These are phyloP conservation scores for Trichoderma lentiforme DNA, from an alignment of 2,329 filamentous ascomycete species.

Conservation along the genomic window DNA sequence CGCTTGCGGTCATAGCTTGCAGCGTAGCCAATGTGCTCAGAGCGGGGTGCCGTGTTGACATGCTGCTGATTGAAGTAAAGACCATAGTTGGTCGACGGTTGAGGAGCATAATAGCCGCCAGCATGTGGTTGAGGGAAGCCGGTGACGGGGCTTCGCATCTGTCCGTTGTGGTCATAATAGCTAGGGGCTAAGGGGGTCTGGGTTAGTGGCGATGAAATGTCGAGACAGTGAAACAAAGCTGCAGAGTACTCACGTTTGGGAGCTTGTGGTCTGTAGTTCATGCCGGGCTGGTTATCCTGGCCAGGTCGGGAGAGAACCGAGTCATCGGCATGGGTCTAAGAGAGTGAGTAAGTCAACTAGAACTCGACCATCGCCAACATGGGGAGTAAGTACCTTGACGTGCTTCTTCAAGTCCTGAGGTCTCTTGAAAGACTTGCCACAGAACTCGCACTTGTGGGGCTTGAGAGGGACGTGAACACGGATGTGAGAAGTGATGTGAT, in stretches of 20 bases:
- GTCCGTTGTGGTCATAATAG: constrained; percentile 64
- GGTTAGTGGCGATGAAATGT: neutral
- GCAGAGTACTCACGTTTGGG: constrained; percentile 48
- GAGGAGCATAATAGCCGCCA: constrained; percentile 55
- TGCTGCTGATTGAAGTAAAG: constrained; percentile 73
- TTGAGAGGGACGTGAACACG: constrained; percentile 98
- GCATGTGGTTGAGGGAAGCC: constrained; percentile 55
- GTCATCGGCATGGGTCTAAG: constrained; percentile 85
- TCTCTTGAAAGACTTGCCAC: constrained; percentile 97
- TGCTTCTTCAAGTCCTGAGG: constrained; percentile 99
- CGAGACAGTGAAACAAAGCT: neutral
- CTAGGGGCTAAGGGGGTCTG: constrained; percentile 42
- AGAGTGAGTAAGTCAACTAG: constrained; percentile 23
- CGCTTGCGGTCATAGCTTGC: constrained; percentile 73
- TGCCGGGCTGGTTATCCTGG: constrained; percentile 50
- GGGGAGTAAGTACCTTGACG: constrained; percentile 63
- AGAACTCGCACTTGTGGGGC: constrained; percentile 98
- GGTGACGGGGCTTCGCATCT: constrained; percentile 56
- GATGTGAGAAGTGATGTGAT: constrained; percentile 98
- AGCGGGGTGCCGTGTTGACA: constrained; percentile 50
- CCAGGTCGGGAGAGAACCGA: constrained; percentile 64
- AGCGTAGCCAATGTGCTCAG: constrained; percentile 62
- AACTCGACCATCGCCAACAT: neutral
- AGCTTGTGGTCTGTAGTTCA: constrained; percentile 53
- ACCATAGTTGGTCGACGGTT: constrained; percentile 59